phyloP scores from a whole-genome alignment of 2,329 filamentous ascomycete species.

The Dissoconium aciculare region DNA sequence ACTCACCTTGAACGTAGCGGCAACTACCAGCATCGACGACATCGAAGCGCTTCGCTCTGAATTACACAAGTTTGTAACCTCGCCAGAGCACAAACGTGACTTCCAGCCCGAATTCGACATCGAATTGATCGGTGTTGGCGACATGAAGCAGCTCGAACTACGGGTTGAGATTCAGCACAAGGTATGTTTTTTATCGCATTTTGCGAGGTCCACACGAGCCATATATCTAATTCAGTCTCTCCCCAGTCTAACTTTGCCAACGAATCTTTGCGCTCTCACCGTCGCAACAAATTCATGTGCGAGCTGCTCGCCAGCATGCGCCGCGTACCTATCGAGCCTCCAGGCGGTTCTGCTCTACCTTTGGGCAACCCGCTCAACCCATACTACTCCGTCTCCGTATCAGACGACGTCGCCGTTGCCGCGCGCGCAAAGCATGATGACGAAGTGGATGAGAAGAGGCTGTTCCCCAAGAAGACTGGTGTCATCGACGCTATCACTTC shows the following conservation, averaged over 20 bases:
- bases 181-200: no score
- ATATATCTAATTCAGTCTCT: slow-evolving; percentile 2
- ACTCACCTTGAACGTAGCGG: slow-evolving; percentile 17
- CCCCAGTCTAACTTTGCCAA: slow-evolving; percentile 36
- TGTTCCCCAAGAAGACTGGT: slow-evolving; percentile 1
- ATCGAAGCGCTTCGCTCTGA: slow-evolving; percentile 18
- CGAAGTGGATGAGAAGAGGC: neutral
- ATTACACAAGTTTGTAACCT: slow-evolving; percentile 19
- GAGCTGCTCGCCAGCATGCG: slow-evolving; percentile 68
- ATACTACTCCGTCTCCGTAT: slow-evolving; percentile 39
- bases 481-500: neutral
- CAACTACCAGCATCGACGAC: slow-evolving; percentile 20
- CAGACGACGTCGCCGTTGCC: slow-evolving; percentile 8
- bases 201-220: no score
- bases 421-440: slow-evolving; percentile 4
- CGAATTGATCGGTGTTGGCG: slow-evolving; percentile 17
- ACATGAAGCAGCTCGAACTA: slow-evolving; percentile 20
- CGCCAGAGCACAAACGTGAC: slow-evolving; percentile 22
- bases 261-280: slow-evolving; percentile 61
- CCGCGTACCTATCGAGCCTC: slow-evolving; percentile 66
- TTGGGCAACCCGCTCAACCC: slow-evolving; percentile 52
- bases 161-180: slow-evolving; percentile 22
- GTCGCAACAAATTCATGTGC: slow-evolving; percentile 89
- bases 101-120: slow-evolving; percentile 21
- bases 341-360: slow-evolving; percentile 40